Base-by-base conservation (phyloP, 2,329 filamentous ascomycete species). In the Coniochaeta sp. region DNA sequence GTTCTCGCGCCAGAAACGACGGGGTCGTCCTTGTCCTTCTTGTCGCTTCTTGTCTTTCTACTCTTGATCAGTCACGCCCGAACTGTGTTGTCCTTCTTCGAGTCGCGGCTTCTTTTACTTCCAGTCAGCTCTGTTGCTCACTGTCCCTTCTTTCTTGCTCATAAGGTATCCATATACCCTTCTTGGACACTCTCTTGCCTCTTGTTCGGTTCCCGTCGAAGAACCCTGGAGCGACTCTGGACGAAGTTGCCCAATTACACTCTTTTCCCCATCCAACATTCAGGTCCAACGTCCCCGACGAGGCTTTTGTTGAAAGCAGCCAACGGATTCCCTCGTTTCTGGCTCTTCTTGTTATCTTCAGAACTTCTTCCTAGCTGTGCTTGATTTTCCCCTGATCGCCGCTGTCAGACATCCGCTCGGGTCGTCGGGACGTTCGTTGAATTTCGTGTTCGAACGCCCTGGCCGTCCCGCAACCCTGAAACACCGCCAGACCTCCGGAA, bases 381-480 rank as follows among this genome's bases (percentile, higher is more conserved):
- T 55, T 65, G 65, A 66, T 67, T 62, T 63, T 59, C 65, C 61
- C 63, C 60, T 67, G 64, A 69, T 68, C 66, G 57, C 52, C 61
- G 51, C 50, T 38, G 53, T 58, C 60, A 61, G 62, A 64, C 63
- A 57, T 54, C 53, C 52, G 53, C 56, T 50, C 56, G 51, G 51
- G 45, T 57, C 51, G 50, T 28, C n/a, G 14, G 45, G 26, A 27
- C 42, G 27, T 24, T 47, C n/a, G n/a, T n/a, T n/a, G n/a, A 22
- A 24, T 14, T 42, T n/a, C 18, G 38, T 42, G n/a, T 42, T 42
- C 20, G 22, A 22, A 42, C 38, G 20, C 38, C 38, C 26, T 42
- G 38, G 38, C 38, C 45, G 27, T 47, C 45, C 45, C 45, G 45
- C 45, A 47, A 47, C 8, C 45, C 45, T 47, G 45, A 47, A 47